These are phyloP conservation scores for Umbellularia californica DNA, from an alignment of 164 flowering plant species.

Conservation along the genomic window DNA sequence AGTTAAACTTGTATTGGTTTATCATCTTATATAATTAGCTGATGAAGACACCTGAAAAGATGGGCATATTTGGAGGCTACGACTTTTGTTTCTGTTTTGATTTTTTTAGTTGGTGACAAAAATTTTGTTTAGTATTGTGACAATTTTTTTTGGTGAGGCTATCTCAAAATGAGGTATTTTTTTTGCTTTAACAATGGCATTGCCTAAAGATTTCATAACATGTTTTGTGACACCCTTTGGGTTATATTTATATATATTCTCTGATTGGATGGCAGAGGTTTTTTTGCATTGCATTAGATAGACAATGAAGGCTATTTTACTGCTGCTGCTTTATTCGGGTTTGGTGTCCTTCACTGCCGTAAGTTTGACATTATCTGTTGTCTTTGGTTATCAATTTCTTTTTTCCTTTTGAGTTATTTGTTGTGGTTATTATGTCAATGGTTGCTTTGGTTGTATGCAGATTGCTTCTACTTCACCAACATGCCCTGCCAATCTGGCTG, in stretches of 20 bases:
- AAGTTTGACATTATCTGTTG: slow-evolving; percentile 10
- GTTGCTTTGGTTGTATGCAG: slow-evolving; percentile 24
- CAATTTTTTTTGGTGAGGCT: background rate
- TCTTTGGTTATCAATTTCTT: background rate
- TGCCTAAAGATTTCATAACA: background rate
- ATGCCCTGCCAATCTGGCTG: slow-evolving; percentile 68
- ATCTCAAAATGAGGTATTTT: background rate
- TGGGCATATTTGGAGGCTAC: background rate
- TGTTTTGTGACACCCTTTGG: background rate
- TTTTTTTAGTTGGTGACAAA: background rate
- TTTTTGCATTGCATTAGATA: slow-evolving; percentile 13
- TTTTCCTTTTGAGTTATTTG: background rate
- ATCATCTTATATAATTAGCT: background rate
- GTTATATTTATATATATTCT: background rate
- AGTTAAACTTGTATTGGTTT: no score
- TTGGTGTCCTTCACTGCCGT: slow-evolving; percentile 35
- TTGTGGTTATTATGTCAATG: background rate
- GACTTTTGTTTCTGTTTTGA: background rate
- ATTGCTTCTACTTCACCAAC: slow-evolving; percentile 52
- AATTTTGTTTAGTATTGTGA: background rate
- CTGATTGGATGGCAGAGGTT: slow-evolving; percentile 13
- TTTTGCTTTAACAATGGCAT: background rate
- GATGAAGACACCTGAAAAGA: background rate
- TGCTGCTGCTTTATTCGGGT: slow-evolving; percentile 35
- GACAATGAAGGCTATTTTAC: slow-evolving; percentile 31